Base-by-base conservation (phyloP, 495 filamentous ascomycete genomes). In the Daldinia vernicosa region DNA sequence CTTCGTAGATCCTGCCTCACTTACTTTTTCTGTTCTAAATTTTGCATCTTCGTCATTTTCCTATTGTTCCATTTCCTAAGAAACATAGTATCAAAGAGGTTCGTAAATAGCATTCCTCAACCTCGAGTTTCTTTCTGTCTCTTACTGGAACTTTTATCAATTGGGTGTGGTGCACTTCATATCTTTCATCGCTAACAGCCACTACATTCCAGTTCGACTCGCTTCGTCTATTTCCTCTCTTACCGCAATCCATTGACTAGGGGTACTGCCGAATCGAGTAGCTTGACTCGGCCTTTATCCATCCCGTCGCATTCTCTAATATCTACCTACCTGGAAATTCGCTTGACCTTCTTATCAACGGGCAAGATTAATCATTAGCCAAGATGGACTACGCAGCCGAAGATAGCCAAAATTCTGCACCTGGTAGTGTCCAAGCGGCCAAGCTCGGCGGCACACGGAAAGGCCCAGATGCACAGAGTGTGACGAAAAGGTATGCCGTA, bases 321-420 rank as follows among this genome's bases (percentile, higher is more conserved):
- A 62, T 60, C 30, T 59, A 26, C 28, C 30, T 59, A 26, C 28
- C 27, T 47, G 52, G 27, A 30, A 43, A 51, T n/a, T 55, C 6
- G 30, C 30, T 3, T 5, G 39, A 37, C 24, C 59, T 57, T 45
- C 6, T 22, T 37, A 62, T 26, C n/a, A 22, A 70, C 60, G 37
- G 32, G 39, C 17, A 28, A 52, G 45, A 24, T 65, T 61, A 12
- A 54, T 59, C 43, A 3, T 19, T 52, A 19, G 51, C 35, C 66
- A 77, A 52, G 58, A 91, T 91, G 87, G 87, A 91, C 66, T 91
- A 86, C 81, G 80, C 79, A 60, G 87, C 88, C 84, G 91, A 92
- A 76, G 89, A 93, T 60, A 87, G 81, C 33, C 91, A 93, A 78
- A 93, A 91, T 78, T 84, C 90, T 15, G 89, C 88, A 27, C 89